A percentile compares a stretch with the other conserved stretches of the same genome.
phyloP scores from a whole-genome alignment of 2,329 filamentous ascomycete genomes.

The Fusarium tanahbumbuense region DNA sequence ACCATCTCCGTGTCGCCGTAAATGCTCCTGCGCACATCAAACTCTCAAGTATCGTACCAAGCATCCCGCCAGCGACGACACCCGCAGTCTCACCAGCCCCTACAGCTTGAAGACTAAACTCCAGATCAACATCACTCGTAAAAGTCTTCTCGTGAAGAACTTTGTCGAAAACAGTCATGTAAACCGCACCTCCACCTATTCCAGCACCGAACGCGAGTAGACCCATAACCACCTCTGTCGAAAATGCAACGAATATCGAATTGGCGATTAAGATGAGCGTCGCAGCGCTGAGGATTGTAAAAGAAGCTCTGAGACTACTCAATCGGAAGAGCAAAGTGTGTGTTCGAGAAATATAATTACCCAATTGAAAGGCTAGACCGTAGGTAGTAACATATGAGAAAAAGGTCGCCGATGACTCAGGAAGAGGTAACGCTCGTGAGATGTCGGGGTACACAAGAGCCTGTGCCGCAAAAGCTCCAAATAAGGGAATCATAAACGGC shows the following conservation, averaged over 20 bases:
- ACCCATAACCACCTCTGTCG: slow-evolving; percentile 39
- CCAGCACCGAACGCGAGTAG: slow-evolving; percentile 46
- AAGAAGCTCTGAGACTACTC: slow-evolving; percentile 16
- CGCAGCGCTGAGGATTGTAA: slow-evolving; percentile 19
- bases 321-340: slow-evolving; percentile 37
- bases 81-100: slow-evolving; percentile 49
- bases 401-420: slow-evolving; percentile 42
- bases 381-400: slow-evolving; percentile 47
- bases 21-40: slow-evolving; percentile 36
- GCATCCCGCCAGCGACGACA: slow-evolving; percentile 42
- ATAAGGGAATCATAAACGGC: slow-evolving; percentile 47
- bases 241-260: slow-evolving; percentile 40
- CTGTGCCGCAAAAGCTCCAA: slow-evolving; percentile 40
- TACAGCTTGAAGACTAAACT: slow-evolving; percentile 47
- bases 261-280: slow-evolving; percentile 34
- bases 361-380: slow-evolving; percentile 47
- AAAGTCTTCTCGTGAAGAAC: slow-evolving; percentile 36
- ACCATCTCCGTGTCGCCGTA: slow-evolving; percentile 44
- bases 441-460: slow-evolving; percentile 47
- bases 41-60: slow-evolving; percentile 43
- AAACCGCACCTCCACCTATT: slow-evolving; percentile 46
- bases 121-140: slow-evolving; percentile 35
- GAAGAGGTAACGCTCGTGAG: slow-evolving; percentile 44
- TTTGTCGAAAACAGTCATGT: slow-evolving; percentile 42
- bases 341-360: slow-evolving; percentile 44